Evolutionary conservation across 306 rosid species (phyloP).

Genomic region (Cicer yamashitae): DNA sequence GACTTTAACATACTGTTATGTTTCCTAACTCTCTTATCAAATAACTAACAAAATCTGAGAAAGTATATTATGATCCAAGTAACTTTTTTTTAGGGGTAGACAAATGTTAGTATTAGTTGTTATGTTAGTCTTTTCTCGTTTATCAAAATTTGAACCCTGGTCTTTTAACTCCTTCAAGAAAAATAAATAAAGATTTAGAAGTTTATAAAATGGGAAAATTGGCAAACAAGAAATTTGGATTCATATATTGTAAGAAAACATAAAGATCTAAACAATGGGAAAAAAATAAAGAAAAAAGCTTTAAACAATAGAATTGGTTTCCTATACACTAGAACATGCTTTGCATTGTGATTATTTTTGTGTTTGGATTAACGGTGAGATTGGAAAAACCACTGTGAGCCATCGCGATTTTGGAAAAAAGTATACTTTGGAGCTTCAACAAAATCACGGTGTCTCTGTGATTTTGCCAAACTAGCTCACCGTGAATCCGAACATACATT

Average conservation of each 20-base stretch:
- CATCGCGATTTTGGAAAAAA: no score
- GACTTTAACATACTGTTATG: not conserved
- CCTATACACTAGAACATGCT: slow-evolving; percentile 45
- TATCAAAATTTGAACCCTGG: no score
- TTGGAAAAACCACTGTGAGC: no score
- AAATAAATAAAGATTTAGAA: not conserved
- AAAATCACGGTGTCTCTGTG: no score
- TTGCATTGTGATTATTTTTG: slow-evolving; percentile 17
- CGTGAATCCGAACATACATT: no score
- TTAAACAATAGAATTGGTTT: slow-evolving; percentile 39
- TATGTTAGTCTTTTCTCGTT: no score
- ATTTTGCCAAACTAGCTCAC: no score
- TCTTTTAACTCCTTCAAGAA: slow-evolving; percentile 6
- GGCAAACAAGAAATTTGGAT: slow-evolving; percentile 22
- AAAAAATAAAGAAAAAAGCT: slow-evolving; percentile 23
- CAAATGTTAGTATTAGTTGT: no score
- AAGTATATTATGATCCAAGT: slow-evolving; percentile 26
- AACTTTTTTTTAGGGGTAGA: no score
- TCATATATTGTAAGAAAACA: slow-evolving; percentile 1
- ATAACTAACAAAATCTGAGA: slow-evolving; percentile 15
- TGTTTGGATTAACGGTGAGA: no score
- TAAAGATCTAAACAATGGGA: slow-evolving; percentile 17
- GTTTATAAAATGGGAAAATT: not conserved
- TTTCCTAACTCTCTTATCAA: slow-evolving; percentile 17
- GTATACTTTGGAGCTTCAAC: no score